Percentiles rank a stretch among this genome's conserved stretches.
These are phyloP conservation scores for Austropuccinia psidii DNA, from an alignment of 1,284 basidiomycete species.

Conservation along the genomic window DNA sequence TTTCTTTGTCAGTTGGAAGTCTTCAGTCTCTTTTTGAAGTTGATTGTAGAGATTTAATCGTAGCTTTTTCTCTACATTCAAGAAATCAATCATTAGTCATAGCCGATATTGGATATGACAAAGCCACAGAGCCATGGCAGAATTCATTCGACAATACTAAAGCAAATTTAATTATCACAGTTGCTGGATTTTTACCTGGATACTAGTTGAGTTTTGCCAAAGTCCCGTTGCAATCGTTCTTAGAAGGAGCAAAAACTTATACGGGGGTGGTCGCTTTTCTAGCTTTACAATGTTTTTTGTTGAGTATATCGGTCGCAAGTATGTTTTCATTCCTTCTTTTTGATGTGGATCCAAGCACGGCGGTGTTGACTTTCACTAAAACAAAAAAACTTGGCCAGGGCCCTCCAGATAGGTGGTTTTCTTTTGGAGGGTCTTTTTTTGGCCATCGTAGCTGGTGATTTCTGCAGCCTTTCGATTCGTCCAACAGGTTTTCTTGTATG, in stretches of 20 bases:
- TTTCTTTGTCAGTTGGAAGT: conserved; percentile 40
- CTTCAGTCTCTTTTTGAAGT: conserved; percentile 41
- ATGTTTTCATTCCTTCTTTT: too few relatives aligned
- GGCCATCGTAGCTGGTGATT: conserved; percentile 46
- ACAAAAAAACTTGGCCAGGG: conserved; percentile 39
- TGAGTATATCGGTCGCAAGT: conserved; percentile 46
- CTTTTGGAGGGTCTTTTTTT: conserved; percentile 36
- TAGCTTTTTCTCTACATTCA: not conserved
- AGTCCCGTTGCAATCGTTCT: too few relatives aligned
- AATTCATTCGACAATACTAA: conserved; percentile 32
- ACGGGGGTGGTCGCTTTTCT: too few relatives aligned
- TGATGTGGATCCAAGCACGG: too few relatives aligned
- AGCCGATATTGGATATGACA: conserved; percentile 50
- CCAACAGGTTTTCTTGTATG: conserved; percentile 37
- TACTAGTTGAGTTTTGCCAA: conserved; percentile 39
- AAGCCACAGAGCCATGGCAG: conserved; percentile 25
- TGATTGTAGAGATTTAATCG: conserved; percentile 38
- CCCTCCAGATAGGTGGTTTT: conserved; percentile 3
- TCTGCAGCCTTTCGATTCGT: conserved; percentile 38
- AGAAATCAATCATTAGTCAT: conserved; percentile 52
- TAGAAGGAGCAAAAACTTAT: not conserved
- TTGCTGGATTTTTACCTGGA: conserved; percentile 45
- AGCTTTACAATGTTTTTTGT: conserved; percentile 40
- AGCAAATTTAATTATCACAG: conserved; percentile 38
- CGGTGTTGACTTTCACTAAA: too few relatives aligned